Evolutionary conservation across 2,329 filamentous ascomycete genomes (phyloP).

Genomic region (Dactylellina haptotyla): DNA sequence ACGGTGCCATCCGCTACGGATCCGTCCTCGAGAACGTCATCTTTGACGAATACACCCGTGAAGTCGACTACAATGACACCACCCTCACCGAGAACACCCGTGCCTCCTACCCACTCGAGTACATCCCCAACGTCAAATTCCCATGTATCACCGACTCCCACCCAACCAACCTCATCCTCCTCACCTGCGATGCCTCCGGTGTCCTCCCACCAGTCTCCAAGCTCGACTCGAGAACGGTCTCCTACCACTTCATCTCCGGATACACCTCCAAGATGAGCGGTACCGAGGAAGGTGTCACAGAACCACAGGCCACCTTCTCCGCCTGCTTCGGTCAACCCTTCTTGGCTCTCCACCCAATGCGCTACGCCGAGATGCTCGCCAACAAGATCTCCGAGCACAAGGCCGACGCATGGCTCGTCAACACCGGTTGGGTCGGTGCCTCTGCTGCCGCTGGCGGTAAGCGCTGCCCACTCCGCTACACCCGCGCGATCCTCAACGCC

Average conservation of each 20-base stretch:
- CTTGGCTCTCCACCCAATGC: conserved; percentile 98
- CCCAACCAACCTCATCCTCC: conserved; percentile 96
- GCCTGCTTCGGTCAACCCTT: conserved; percentile 99
- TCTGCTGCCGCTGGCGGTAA: conserved; percentile 90
- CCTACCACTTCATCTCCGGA: conserved; percentile 98
- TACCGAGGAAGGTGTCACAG: conserved; percentile 94
- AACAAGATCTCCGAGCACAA: conserved; percentile 97
- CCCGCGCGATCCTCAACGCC: conserved; percentile 94
- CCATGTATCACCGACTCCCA: conserved; percentile 88
- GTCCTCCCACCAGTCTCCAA: conserved; percentile 98
- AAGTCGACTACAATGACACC: conserved; percentile 93
- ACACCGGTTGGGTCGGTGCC: conserved; percentile 97
- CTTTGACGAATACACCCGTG: conserved; percentile 87
- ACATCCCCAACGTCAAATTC: conserved; percentile 98
- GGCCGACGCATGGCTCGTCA: conserved; percentile 96
- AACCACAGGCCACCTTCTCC: conserved; percentile 98
- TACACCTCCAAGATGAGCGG: conserved; percentile 99
- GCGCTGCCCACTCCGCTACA: conserved; percentile 98
- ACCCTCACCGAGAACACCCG: conserved; percentile 98
- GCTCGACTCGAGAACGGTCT: conserved; percentile 88
- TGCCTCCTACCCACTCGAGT: conserved; percentile 95
- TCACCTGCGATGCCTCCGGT: conserved; percentile 97
- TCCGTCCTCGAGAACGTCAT: conserved; percentile 99
- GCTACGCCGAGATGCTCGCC: conserved; percentile 97
- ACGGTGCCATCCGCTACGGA: conserved; percentile 92